Evolutionary conservation across 2,329 filamentous ascomycete genomes (phyloP), one percentile per base, ranked within the genome.

Genomic region (Colletotrichum spaethianum): DNA sequence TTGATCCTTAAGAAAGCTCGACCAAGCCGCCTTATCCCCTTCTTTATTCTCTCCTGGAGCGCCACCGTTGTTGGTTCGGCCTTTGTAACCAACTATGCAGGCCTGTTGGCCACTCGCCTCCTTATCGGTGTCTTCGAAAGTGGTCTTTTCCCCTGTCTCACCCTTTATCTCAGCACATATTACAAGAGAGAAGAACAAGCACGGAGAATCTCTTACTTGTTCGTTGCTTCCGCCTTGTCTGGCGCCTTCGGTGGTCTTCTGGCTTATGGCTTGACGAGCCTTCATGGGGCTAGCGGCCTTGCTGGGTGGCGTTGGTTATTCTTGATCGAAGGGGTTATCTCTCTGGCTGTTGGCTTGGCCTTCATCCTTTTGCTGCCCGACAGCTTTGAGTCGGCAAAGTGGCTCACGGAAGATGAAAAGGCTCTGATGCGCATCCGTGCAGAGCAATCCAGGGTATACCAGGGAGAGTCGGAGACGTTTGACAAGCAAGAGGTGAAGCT

Each of bases 271-370:
- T 74, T 85, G 2, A 73, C 82, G 3, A 78, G 82, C 2, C 53
- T 72, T 5, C 66, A 70, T 14, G 70, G 66, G 3, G 85, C 84
- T 83, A 11, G 80, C 77, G 1, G 84, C 83, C 9, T 81, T 81
- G 53, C 80, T 79, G 85, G 85, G 1, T 88, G 87, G 86, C 78
- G 84, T 73, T 88, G 81, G 85, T 80, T 88, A 0, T 88, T 84
- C 67, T 85, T 88, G 26, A 85, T 88, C 26, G 86, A 88, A 74
- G 87, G 86, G 2, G 74, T 84, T 8, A 82, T 85, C 73, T 85
- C 82, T 53, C 73, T 85, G 26, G 28, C 85, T 8, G 82, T 87
- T 50, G 87, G 81, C 79, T 85, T 86, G 70, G 81, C 81, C 0
- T 78, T 88, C 42, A 61, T 73, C 33, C 9, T 64, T 3, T 18